These are phyloP conservation scores for Podaxis pistillaris DNA, from an alignment of 768 basidiomycete genomes.

Conservation along the genomic window DNA sequence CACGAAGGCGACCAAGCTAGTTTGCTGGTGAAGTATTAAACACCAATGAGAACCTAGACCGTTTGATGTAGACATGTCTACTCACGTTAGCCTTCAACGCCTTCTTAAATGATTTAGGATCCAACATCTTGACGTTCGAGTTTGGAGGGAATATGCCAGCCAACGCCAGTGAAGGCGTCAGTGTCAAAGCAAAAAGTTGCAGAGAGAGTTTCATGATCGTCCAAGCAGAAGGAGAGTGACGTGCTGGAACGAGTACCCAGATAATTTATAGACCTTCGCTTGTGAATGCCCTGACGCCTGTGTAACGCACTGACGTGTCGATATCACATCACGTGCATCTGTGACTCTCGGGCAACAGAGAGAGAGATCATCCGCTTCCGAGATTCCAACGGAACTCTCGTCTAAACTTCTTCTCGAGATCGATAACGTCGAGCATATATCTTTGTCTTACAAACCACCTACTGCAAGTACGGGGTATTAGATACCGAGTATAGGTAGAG, in stretches of 20 bases:
- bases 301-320: slow-evolving; percentile 12
- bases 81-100: slow-evolving; percentile 76
- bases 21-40: slow-evolving; percentile 43
- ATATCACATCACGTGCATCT: neutral
- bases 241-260: neutral
- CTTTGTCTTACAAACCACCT: too few species aligned
- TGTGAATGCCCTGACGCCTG: neutral
- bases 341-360: neutral
- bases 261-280: slow-evolving; percentile 4
- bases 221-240: neutral
- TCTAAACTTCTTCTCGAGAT: too few species aligned
- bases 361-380: neutral
- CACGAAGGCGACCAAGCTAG: slow-evolving; percentile 83
- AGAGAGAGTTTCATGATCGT: slow-evolving; percentile 32
- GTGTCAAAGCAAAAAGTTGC: slow-evolving; percentile 34
- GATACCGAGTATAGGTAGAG: neutral
- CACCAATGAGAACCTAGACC: neutral
- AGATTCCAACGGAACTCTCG: too few species aligned
- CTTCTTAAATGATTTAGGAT: slow-evolving; percentile 66
- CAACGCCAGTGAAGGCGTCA: slow-evolving; percentile 47
- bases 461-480: too few species aligned
- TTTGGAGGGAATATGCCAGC: slow-evolving; percentile 45
- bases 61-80: slow-evolving; percentile 11
- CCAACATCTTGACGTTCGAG: slow-evolving; percentile 70
- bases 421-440: too few species aligned